Evolutionary conservation across 768 basidiomycete species (phyloP).

Genomic region (Tulasnella sp.): DNA sequence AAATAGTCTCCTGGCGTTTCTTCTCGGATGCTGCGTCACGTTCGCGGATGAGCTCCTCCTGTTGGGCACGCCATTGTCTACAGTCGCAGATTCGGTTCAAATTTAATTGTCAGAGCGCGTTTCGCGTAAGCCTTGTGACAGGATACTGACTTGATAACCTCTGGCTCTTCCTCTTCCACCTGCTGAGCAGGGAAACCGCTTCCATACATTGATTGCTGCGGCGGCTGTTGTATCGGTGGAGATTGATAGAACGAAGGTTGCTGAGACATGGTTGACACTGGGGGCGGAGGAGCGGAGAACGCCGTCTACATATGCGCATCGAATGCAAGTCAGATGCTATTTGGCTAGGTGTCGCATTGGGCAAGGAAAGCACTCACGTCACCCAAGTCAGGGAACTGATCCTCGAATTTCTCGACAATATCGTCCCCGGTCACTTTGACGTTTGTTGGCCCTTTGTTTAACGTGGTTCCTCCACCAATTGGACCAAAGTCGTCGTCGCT

Average conservation of each 20-base stretch:
- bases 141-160: constrained; percentile 71
- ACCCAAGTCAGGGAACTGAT: constrained; percentile 77
- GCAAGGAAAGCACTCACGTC: constrained; percentile 26
- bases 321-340: neutral
- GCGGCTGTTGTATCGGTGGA: constrained; percentile 26
- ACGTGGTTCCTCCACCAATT: constrained; percentile 32
- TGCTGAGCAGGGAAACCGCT: constrained; percentile 60
- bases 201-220: constrained; percentile 16
- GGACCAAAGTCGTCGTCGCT: constrained; percentile 57
- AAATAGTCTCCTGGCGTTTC: constrained; percentile 75
- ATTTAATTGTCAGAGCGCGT: neutral
- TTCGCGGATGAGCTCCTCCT: constrained; percentile 72
- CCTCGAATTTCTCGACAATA: constrained; percentile 80
- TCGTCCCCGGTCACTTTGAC: constrained; percentile 83
- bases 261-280: neutral
- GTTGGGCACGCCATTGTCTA: constrained; percentile 85
- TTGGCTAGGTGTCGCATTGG: constrained; percentile 34
- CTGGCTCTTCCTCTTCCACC: constrained; percentile 69
- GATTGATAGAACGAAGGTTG: constrained; percentile 23
- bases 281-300: constrained; percentile 10
- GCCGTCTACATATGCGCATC: neutral
- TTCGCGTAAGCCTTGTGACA: neutral
- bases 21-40: constrained; percentile 77
- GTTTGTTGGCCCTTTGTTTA: constrained; percentile 41
- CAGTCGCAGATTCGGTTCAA: neutral